Percentiles rank a stretch among this genome's conserved stretches.
Conservation (phyloP, 2,329 filamentous ascomycete genomes). For the Nothopassalora personata region DNA sequence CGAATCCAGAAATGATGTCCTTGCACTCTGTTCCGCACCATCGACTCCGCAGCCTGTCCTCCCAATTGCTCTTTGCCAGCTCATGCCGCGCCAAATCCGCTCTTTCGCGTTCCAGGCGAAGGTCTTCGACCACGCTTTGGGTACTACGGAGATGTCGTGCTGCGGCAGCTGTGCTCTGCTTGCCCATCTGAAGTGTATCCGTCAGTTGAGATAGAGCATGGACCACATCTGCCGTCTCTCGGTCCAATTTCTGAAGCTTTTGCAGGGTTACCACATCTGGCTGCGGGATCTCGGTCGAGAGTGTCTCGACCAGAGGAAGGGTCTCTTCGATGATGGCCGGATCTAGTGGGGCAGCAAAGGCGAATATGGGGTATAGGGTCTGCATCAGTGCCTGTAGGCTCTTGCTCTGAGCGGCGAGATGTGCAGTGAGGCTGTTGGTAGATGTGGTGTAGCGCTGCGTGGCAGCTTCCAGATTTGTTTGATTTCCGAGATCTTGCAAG, state of each 20-base stretch:
- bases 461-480: conserved; percentile 30
- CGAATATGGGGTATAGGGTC: conserved; percentile 55
- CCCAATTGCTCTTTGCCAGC: conserved; percentile 77
- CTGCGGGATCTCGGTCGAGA: conserved; percentile 63
- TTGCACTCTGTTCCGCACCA: conserved; percentile 80
- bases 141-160: conserved; percentile 73
- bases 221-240: conserved; percentile 64
- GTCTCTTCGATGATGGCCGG: conserved; percentile 62
- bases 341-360: conserved; percentile 56
- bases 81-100: conserved; percentile 77
- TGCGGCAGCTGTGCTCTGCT: conserved; percentile 79
- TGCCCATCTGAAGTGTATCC: conserved; percentile 89
- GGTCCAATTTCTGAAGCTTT: conserved; percentile 60
- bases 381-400: conserved; percentile 69
- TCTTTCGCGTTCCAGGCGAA: conserved; percentile 75
- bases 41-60: conserved; percentile 65
- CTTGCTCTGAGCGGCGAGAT: conserved; percentile 69
- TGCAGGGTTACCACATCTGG: conserved; percentile 62
- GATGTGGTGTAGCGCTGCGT: conserved; percentile 32
- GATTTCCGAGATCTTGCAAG: conserved; percentile 33
- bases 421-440: conserved; percentile 55
- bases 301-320: conserved; percentile 60
- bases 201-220: conserved; percentile 79
- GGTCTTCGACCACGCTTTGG: conserved; percentile 78
- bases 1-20: conserved; percentile 87